These are phyloP conservation scores for Alliaria petiolata DNA, from an alignment of 345 rosid species.

Conservation along the genomic window DNA sequence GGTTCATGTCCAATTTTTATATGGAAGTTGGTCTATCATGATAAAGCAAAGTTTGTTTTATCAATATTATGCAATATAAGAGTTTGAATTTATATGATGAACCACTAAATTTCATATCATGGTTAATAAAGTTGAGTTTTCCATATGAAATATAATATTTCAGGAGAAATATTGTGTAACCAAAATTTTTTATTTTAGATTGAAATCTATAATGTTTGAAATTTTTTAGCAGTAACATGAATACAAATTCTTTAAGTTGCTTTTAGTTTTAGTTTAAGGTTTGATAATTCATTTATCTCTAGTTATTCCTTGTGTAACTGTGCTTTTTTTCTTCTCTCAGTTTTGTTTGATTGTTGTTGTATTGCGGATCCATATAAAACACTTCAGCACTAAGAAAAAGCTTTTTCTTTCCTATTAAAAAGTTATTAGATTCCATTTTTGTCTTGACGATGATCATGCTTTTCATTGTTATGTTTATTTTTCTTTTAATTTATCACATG, in stretches of 20 bases:
- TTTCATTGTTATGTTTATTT: background rate
- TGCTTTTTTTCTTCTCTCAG: background rate
- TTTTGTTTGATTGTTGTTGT: slow-evolving; percentile 3
- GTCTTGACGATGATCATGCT: background rate
- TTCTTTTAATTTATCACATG: background rate
- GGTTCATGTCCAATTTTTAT: too few relatives aligned
- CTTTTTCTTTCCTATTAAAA: background rate
- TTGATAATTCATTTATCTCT: slow-evolving; percentile 24
- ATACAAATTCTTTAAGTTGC: background rate
- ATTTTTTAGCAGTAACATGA: background rate
- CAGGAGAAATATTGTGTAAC: background rate
- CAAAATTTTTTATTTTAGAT: background rate
- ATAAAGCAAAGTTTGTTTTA: too few relatives aligned
- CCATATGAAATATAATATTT: too few relatives aligned
- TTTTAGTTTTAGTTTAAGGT: background rate
- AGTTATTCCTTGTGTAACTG: background rate
- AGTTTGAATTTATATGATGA: background rate
- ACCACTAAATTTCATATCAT: background rate
- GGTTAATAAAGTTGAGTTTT: too few relatives aligned
- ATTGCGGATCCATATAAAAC: background rate
- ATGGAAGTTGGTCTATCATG: too few relatives aligned
- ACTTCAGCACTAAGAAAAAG: slow-evolving; percentile 5
- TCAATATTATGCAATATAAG: too few relatives aligned
- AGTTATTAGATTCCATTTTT: background rate
- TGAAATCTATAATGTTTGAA: background rate